phyloP scores from a whole-genome alignment of 108 stramenopile species.

The Stephanodiscus minutulus region DNA sequence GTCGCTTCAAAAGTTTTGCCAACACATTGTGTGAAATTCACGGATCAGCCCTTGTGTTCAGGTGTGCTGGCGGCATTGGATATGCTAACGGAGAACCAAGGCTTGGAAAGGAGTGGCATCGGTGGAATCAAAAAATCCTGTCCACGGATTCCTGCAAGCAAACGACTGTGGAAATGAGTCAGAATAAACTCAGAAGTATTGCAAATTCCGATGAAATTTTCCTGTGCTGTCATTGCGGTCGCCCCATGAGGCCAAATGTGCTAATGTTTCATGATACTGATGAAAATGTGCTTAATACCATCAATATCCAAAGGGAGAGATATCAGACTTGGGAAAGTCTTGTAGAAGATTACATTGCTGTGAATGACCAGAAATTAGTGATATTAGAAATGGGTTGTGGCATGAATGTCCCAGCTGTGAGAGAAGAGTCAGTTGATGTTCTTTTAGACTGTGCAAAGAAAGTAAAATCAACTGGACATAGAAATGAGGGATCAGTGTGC shows the following conservation, averaged over 20 bases:
- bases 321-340: slow-evolving; percentile 59
- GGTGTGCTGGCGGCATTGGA: slow-evolving; percentile 45
- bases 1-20: slow-evolving; percentile 30
- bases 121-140: slow-evolving; percentile 37
- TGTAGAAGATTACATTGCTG: slow-evolving; percentile 41
- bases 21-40: slow-evolving; percentile 52
- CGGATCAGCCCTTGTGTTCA: slow-evolving; percentile 35
- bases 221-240: slow-evolving; percentile 25
- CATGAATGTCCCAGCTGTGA: slow-evolving; percentile 56
- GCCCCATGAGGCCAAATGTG: slow-evolving; percentile 45
- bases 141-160: slow-evolving; percentile 14
- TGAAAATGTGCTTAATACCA: slow-evolving; percentile 34
- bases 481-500: slow-evolving; percentile 25
- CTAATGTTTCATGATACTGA: slow-evolving; percentile 57
- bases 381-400: slow-evolving; percentile 70
- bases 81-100: slow-evolving; percentile 31
- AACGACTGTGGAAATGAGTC: slow-evolving; percentile 14
- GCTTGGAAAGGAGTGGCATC: slow-evolving; percentile 33
- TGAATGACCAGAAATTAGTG: slow-evolving; percentile 29
- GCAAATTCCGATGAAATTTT: not conserved
- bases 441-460: slow-evolving; percentile 38
- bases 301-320: slow-evolving; percentile 26
- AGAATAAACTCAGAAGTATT: not conserved
- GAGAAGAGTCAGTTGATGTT: slow-evolving; percentile 57
- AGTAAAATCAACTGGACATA: not conserved